Conservation (phyloP, 768 basidiomycete species). For the Russula olivacea region DNA sequence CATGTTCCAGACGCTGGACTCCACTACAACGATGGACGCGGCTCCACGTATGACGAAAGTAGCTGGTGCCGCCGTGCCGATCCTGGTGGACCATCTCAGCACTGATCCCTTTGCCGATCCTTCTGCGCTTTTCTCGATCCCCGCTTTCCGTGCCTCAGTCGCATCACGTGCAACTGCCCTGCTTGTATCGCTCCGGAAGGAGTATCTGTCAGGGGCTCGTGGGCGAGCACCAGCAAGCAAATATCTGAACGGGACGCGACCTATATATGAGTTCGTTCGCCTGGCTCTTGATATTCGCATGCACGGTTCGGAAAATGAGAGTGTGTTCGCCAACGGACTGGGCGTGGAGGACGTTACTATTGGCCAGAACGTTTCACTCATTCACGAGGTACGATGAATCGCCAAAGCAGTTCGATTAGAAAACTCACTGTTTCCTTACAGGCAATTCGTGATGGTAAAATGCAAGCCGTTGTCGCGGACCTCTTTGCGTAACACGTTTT, state of each 20-base stretch:
- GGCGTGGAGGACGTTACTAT: conserved; percentile 62
- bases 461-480: conserved; percentile 51
- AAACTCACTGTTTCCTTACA: conserved; percentile 11
- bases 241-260: conserved; percentile 60
- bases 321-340: conserved; percentile 53
- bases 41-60: conserved; percentile 63
- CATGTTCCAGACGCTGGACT: conserved; percentile 52
- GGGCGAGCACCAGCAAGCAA: conserved; percentile 62
- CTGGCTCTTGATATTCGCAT: conserved; percentile 66
- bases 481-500: conserved; percentile 36
- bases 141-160: conserved; percentile 49
- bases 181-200: conserved; percentile 45
- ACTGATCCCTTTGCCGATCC: conserved; percentile 21
- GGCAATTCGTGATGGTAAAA: conserved; percentile 65
- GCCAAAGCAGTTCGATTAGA: not conserved
- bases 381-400: conserved; percentile 53
- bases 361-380: conserved; percentile 65
- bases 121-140: conserved; percentile 34
- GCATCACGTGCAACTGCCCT: conserved; percentile 43
- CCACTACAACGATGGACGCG: conserved; percentile 68
- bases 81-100: conserved; percentile 57
- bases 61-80: conserved; percentile 53
- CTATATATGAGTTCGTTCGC: conserved; percentile 75
- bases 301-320: conserved; percentile 72
- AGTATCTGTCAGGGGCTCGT: conserved; percentile 53